These are phyloP conservation scores for Mycena filopes DNA, from an alignment of 768 basidiomycete genomes.

Conservation along the genomic window DNA sequence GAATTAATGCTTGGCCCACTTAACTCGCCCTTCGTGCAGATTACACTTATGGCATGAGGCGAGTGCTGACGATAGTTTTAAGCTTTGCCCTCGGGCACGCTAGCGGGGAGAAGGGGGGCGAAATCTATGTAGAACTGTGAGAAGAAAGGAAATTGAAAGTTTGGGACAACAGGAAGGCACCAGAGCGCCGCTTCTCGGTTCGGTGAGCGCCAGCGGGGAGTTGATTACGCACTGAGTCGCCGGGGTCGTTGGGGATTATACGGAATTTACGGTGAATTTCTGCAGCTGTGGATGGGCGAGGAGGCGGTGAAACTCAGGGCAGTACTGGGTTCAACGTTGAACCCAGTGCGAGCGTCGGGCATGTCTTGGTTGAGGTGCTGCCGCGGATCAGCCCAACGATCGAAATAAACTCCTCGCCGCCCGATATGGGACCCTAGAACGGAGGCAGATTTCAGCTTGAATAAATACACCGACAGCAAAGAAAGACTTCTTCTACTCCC, in stretches of 20 bases:
- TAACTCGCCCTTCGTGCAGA: not conserved
- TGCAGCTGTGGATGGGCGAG: not conserved
- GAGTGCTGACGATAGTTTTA: slow-evolving; percentile 12
- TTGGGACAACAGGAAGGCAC: slow-evolving; percentile 13
- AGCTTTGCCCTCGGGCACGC: slow-evolving; percentile 13
- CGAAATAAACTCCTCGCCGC: too few relatives aligned
- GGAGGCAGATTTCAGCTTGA: too few relatives aligned
- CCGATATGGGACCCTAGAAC: too few relatives aligned
- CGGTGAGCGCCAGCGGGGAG: slow-evolving; percentile 9
- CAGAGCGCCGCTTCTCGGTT: slow-evolving; percentile 19
- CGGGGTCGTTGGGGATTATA: slow-evolving; percentile 13
- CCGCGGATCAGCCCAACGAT: too few relatives aligned
- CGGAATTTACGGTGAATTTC: too few relatives aligned
- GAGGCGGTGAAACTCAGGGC: not conserved
- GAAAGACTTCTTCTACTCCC: too few relatives aligned
- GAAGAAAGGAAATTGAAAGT: not conserved
- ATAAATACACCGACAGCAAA: too few relatives aligned
- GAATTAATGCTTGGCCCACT: not conserved
- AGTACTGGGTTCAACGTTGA: too few relatives aligned
- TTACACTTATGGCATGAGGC: slow-evolving; percentile 6
- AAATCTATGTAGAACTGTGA: not conserved
- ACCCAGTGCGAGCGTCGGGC: too few relatives aligned
- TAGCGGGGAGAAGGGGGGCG: slow-evolving; percentile 3
- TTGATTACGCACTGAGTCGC: slow-evolving; percentile 24
- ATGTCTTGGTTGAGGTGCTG: too few relatives aligned